Evolutionary conservation across 208 protist genomes (phyloP).

Genomic region (Acanthamoeba castellanii): DNA sequence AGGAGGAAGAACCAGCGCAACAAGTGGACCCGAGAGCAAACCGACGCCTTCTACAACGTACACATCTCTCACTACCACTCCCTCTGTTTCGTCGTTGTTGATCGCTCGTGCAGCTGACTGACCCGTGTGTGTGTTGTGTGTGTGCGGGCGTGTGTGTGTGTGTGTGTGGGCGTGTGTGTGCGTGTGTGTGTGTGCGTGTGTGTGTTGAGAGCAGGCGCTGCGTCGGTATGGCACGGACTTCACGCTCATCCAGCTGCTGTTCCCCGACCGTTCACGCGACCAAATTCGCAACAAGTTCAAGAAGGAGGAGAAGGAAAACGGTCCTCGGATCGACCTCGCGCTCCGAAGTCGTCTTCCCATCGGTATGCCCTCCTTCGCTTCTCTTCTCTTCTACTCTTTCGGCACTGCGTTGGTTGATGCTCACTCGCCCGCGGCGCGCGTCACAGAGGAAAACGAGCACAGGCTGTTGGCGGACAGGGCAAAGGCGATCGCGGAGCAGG

Average conservation of each 20-base stretch:
- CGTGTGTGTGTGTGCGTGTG: too few species aligned
- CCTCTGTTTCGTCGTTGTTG: not conserved
- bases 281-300: conserved; percentile 81
- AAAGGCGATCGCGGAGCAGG: conserved; percentile 18
- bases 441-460: conserved; percentile 54
- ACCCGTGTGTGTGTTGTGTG: not conserved
- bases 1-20: conserved; percentile 45
- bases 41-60: conserved; percentile 74
- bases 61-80: not conserved
- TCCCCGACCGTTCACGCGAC: conserved; percentile 40
- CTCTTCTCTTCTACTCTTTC: not conserved
- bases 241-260: conserved; percentile 70
- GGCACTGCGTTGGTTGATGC: not conserved
- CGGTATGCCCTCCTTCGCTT: not conserved
- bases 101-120: not conserved
- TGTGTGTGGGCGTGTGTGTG: too few species aligned
- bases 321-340: conserved; percentile 38
- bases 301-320: conserved; percentile 76
- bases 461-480: not conserved
- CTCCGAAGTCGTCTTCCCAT: conserved; percentile 32
- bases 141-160: too few species aligned
- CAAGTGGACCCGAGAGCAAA: conserved; percentile 67
- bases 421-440: not conserved
- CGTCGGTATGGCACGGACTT: conserved; percentile 75
- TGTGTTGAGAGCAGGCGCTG: conserved; percentile 42